A percentile compares a stretch with the other conserved stretches of the same genome.
These are phyloP conservation scores for Theobroma grandiflorum DNA, from an alignment of 441 rosid genomes.

Conservation along the genomic window DNA sequence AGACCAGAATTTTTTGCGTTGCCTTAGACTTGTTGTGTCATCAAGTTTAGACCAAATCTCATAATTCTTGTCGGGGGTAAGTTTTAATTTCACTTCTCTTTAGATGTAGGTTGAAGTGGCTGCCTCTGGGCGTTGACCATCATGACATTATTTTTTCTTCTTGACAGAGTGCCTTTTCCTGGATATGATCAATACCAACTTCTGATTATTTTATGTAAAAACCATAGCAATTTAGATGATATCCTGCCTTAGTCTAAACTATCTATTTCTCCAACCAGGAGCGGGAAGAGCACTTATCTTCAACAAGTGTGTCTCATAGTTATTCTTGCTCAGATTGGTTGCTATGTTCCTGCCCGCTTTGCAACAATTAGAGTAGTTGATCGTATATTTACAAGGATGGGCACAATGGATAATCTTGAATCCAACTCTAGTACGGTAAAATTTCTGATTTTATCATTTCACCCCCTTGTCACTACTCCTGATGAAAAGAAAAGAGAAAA, in stretches of 20 bases:
- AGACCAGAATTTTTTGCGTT: neutral
- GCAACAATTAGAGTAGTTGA: constrained; percentile 86
- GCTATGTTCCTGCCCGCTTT: constrained; percentile 94
- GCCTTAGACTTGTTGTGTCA: neutral
- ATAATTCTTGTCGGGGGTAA: neutral
- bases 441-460: constrained; percentile 24
- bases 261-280: constrained; percentile 61
- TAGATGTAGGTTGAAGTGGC: neutral
- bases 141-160: neutral
- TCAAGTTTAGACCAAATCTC: neutral
- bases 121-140: neutral
- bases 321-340: constrained; percentile 98
- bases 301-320: constrained; percentile 94
- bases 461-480: neutral
- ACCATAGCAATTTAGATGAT: neutral
- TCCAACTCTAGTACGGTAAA: constrained; percentile 95
- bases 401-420: constrained; percentile 87
- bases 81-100: neutral
- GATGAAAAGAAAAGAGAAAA: constrained; percentile 4
- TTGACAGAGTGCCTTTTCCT: constrained; percentile 1
- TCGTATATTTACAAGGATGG: constrained; percentile 98
- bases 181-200: neutral
- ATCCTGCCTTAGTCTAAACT: constrained; percentile 32
- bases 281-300: constrained; percentile 99
- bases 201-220: neutral